These are phyloP conservation scores for Colletotrichum lindemuthianum DNA, from an alignment of 2,329 filamentous ascomycete species.

Conservation along the genomic window DNA sequence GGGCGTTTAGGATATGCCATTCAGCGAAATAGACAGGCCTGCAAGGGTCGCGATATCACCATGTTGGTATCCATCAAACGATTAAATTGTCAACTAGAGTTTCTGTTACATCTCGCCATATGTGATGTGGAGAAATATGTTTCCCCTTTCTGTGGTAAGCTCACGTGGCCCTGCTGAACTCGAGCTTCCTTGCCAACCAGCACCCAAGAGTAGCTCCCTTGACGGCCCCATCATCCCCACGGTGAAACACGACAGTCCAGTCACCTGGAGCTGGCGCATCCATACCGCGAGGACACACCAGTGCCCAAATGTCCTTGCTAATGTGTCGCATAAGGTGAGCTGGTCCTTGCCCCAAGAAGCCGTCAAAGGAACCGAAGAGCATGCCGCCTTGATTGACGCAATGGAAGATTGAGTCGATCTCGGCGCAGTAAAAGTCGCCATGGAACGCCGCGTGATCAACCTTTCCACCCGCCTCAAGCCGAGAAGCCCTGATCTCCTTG, in stretches of 20 bases:
- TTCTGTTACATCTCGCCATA: no score
- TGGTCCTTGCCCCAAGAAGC: constrained; percentile 52
- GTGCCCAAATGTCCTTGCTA: constrained; percentile 50
- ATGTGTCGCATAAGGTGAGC: constrained; percentile 49
- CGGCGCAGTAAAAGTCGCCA: constrained; percentile 48
- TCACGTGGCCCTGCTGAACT: constrained; percentile 1
- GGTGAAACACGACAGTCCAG: constrained; percentile 52
- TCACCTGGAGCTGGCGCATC: constrained; percentile 54
- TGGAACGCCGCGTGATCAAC: constrained; percentile 41
- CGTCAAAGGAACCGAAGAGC: constrained; percentile 54
- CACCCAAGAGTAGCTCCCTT: constrained; percentile 48
- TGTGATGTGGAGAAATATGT: no score
- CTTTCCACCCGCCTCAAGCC: neutral
- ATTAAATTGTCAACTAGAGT: fast-evolving
- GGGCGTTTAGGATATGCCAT: no score
- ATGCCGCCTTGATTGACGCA: constrained; percentile 46
- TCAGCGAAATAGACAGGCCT: no score
- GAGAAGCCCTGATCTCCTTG: neutral
- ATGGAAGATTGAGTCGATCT: constrained; percentile 49
- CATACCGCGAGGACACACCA: constrained; percentile 51
- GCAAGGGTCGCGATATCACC: no score
- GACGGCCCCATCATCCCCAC: constrained; percentile 40
- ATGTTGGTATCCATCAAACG: no score
- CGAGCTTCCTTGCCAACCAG: constrained; percentile 49
- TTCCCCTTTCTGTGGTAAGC: no score